Conservation (phyloP, 1,139 yeast species). For the Pichia cactophila region DNA sequence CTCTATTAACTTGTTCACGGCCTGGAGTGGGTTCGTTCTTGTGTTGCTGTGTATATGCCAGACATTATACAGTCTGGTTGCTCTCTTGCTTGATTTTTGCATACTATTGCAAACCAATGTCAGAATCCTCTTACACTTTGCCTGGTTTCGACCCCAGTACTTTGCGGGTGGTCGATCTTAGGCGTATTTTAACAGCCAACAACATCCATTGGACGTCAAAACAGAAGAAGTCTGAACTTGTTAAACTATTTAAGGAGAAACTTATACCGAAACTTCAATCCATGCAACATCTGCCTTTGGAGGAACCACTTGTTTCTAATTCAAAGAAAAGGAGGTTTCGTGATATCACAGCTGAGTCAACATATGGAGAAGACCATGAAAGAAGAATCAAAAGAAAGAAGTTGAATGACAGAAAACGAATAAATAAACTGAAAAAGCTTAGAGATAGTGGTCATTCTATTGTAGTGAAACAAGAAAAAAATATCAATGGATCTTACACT, state of each 20-base stretch:
- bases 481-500: background rate
- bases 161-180: constrained; percentile 23
- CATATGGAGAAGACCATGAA: constrained; percentile 9
- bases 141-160: constrained; percentile 17
- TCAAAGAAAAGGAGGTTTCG: background rate
- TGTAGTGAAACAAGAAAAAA: background rate
- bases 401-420: constrained; percentile 8
- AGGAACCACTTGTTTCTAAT: background rate
- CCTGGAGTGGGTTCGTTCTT: too few relatives aligned
- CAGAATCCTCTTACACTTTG: background rate
- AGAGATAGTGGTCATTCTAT: background rate
- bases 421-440: background rate
- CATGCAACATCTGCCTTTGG: background rate
- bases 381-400: constrained; percentile 19
- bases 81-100: too few relatives aligned
- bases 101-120: background rate
- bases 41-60: too few relatives aligned
- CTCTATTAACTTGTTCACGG: too few relatives aligned
- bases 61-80: too few relatives aligned
- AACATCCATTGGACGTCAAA: constrained; percentile 15
- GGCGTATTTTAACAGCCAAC: constrained; percentile 14
- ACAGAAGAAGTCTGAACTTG: constrained; percentile 18
- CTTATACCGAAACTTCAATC: constrained; percentile 12
- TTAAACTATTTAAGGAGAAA: constrained; percentile 10
- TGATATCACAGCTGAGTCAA: background rate